Percentiles rank a stretch among this genome's conserved stretches.
phyloP scores from a whole-genome alignment of 352 stramenopile genomes.

The Globisporangium carolinianum region DNA sequence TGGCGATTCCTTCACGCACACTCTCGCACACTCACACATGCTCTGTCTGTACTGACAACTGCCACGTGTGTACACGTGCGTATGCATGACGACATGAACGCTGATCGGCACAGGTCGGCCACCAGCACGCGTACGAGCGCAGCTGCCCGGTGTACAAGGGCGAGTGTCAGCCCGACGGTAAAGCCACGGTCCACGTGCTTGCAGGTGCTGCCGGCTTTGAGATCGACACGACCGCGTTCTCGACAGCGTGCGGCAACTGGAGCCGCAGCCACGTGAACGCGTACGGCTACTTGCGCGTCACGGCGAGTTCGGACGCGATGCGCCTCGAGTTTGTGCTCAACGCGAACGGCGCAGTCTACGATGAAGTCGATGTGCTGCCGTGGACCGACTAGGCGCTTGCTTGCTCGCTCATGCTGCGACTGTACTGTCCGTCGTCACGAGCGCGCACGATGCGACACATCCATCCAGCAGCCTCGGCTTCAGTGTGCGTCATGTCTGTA shows the following conservation, averaged over 20 bases:
- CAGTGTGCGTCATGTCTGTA: no score
- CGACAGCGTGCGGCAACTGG: constrained; percentile 53
- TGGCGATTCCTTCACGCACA: background rate
- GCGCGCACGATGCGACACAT: no score
- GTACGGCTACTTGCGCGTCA: constrained; percentile 60
- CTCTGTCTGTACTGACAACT: background rate
- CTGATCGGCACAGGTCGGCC: constrained; percentile 36
- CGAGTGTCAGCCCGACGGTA: constrained; percentile 45
- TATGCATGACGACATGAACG: background rate
- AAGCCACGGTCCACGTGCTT: constrained; percentile 67
- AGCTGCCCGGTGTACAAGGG: constrained; percentile 73
- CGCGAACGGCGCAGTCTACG: constrained; percentile 55
- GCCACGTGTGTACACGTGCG: background rate
- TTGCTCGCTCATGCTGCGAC: no score
- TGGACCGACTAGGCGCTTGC: constrained; percentile 12
- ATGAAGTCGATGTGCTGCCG: constrained; percentile 35
- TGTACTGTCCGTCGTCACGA: no score
- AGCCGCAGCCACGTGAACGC: constrained; percentile 57
- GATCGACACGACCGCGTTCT: constrained; percentile 43
- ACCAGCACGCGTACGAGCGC: constrained; percentile 89
- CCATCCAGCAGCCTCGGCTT: no score
- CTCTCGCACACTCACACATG: background rate
- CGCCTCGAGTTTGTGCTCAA: constrained; percentile 63
- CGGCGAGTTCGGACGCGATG: constrained; percentile 31
- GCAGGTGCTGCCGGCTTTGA: constrained; percentile 69